These are phyloP conservation scores for Monotropa hypopitys DNA, from an alignment of 179 eudicot genomes.

Conservation along the genomic window DNA sequence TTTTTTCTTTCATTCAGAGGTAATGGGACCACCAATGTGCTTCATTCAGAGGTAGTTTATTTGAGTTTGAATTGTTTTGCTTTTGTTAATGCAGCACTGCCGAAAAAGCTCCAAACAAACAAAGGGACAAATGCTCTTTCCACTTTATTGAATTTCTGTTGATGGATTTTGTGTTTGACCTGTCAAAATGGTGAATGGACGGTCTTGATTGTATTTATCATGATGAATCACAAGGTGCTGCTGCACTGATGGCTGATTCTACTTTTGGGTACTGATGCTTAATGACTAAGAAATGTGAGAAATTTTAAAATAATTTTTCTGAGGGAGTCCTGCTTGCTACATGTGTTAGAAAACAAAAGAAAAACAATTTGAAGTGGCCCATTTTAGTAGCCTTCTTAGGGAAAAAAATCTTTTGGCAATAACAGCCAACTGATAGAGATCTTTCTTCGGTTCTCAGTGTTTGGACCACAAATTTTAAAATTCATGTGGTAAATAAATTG, in stretches of 20 bases:
- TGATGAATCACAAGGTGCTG: background rate
- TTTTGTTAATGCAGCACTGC: background rate
- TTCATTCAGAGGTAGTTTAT: constrained; percentile 39
- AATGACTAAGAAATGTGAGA: background rate
- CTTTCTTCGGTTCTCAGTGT: too few relatives aligned
- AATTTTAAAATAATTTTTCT: background rate
- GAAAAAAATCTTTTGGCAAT: too few relatives aligned
- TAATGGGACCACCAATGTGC: constrained; percentile 30
- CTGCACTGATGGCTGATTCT: background rate
- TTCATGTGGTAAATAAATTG: too few relatives aligned
- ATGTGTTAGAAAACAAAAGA: background rate
- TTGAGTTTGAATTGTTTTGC: constrained; percentile 24
- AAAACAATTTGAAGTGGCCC: background rate
- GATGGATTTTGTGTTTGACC: background rate
- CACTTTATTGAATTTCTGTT: constrained; percentile 11
- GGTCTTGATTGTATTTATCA: background rate
- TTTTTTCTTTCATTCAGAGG: constrained; percentile 24
- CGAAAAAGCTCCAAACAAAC: background rate
- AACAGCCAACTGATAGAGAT: too few relatives aligned
- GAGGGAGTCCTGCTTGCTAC: background rate
- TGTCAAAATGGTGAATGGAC: background rate
- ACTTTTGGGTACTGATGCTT: constrained; percentile 1
- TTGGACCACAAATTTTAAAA: too few relatives aligned
- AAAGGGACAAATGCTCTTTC: background rate
- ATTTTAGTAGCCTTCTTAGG: background rate